These are phyloP conservation scores for Solanum hybrid DNA, from an alignment of 305 asterid genomes.

Conservation along the genomic window DNA sequence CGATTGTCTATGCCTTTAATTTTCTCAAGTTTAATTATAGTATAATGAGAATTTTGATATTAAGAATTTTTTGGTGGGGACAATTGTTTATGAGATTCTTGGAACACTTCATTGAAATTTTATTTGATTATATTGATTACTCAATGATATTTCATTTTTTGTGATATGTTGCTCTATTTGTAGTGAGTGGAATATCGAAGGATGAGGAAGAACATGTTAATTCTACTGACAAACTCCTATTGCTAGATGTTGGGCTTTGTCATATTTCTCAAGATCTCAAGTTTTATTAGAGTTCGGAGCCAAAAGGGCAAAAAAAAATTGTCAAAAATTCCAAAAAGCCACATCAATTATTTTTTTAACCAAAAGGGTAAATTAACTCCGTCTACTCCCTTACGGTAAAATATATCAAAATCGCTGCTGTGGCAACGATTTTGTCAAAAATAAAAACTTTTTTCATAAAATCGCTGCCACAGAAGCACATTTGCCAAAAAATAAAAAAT, in stretches of 20 bases:
- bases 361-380: too few relatives aligned
- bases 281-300: neutral
- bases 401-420: too few relatives aligned
- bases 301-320: neutral
- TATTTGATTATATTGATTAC: neutral
- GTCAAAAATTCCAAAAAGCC: too few relatives aligned
- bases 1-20: neutral
- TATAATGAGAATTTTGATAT: neutral
- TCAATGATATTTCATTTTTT: neutral
- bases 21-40: neutral
- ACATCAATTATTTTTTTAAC: too few relatives aligned
- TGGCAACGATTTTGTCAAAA: too few relatives aligned
- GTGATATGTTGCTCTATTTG: neutral
- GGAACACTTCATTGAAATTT: neutral
- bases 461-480: too few relatives aligned
- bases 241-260: neutral
- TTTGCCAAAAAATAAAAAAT: too few relatives aligned
- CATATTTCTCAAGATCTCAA: neutral
- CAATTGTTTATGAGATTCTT: too few relatives aligned
- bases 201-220: neutral
- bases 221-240: neutral
- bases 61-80: neutral
- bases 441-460: too few relatives aligned
- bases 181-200: neutral
- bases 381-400: too few relatives aligned